phyloP scores from a whole-genome alignment of 805 yeast genomes.

The Candida methanosorbosa region DNA sequence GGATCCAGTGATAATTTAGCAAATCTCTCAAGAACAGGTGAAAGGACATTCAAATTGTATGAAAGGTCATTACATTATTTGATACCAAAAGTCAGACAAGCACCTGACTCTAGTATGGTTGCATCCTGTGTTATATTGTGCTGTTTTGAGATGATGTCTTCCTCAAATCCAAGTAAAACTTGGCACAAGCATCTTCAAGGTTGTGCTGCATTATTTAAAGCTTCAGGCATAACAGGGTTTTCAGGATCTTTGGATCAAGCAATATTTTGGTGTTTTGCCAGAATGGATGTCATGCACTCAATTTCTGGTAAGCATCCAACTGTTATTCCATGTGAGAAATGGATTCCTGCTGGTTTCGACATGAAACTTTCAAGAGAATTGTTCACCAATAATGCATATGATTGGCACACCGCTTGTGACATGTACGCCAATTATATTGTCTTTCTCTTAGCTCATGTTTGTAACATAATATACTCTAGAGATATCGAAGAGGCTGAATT shows the following conservation, averaged over 20 bases:
- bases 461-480: slow-evolving; percentile 22
- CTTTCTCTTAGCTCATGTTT: slow-evolving; percentile 27
- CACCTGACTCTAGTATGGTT: slow-evolving; percentile 13
- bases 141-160: slow-evolving; percentile 33
- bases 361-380: slow-evolving; percentile 17
- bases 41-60: slow-evolving; percentile 4
- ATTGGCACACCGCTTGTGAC: too few relatives aligned
- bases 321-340: slow-evolving; percentile 23
- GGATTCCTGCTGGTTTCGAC: slow-evolving; percentile 23
- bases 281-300: slow-evolving; percentile 34
- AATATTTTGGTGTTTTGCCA: slow-evolving; percentile 33
- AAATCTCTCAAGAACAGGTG: too few relatives aligned
- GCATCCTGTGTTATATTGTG: slow-evolving; percentile 20
- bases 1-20: too few relatives aligned
- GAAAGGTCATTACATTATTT: slow-evolving; percentile 7
- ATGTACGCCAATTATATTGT: too few relatives aligned
- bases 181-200: slow-evolving; percentile 36
- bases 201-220: slow-evolving; percentile 28
- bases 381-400: slow-evolving; percentile 7
- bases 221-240: slow-evolving; percentile 30
- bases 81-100: too few relatives aligned
- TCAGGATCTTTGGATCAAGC: slow-evolving; percentile 26
- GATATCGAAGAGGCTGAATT: slow-evolving; percentile 16
- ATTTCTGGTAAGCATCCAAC: slow-evolving; percentile 31
- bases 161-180: slow-evolving; percentile 27